Conservation (phyloP, 139 green algal genomes). For the Picochlorum sp. region DNA sequence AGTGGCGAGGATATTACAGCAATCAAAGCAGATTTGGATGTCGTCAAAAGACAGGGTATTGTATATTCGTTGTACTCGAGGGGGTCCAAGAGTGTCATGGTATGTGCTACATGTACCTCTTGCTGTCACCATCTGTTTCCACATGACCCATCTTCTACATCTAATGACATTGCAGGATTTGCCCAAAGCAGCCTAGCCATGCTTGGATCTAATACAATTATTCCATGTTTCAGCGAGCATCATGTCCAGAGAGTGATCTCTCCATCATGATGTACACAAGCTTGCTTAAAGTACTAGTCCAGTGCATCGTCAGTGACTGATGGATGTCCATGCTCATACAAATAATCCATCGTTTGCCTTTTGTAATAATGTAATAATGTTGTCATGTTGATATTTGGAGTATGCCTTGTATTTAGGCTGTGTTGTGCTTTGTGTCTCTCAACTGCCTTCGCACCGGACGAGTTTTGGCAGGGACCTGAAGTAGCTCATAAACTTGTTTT, state of each 20-base stretch:
- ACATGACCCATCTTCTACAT: too few relatives aligned
- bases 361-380: background rate
- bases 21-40: constrained; percentile 39
- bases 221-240: background rate
- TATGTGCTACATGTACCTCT: too few relatives aligned
- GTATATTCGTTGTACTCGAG: constrained; percentile 39
- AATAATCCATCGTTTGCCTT: too few relatives aligned
- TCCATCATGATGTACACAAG: too few relatives aligned
- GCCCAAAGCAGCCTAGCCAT: too few relatives aligned
- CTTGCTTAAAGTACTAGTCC: too few relatives aligned
- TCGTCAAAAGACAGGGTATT: constrained; percentile 49
- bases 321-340: too few relatives aligned
- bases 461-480: constrained; percentile 65
- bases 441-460: constrained; percentile 66
- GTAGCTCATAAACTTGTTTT: constrained; percentile 58
- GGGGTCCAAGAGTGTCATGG: background rate
- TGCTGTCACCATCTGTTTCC: too few relatives aligned
- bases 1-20: constrained; percentile 18
- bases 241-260: background rate
- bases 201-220: too few relatives aligned
- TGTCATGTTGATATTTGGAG: background rate
- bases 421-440: constrained; percentile 29
- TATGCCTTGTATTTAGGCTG: constrained; percentile 20
- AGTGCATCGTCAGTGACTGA: too few relatives aligned
- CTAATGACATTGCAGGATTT: too few relatives aligned